Evolutionary conservation across 192 early-diverging fungal genomes (phyloP), one percentile per base, ranked within the genome.

Genomic region (Umbelopsis isabellina): DNA sequence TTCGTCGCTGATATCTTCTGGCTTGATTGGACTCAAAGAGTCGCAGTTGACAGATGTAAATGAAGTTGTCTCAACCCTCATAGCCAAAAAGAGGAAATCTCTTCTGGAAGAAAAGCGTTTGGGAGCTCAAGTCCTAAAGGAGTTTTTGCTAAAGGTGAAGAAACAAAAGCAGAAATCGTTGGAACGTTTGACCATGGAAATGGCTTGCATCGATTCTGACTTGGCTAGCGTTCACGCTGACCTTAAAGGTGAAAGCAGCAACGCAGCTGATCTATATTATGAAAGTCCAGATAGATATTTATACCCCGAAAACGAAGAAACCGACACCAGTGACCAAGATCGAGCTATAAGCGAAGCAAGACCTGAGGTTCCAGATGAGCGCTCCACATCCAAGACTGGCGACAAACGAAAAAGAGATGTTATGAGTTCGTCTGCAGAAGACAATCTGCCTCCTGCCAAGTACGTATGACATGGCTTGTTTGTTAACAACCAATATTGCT

Each of bases 91-190:
- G 71, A 81, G 84, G 70, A 72, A 82, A 66, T 67, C 91, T 46
- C 84, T 87, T 27, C 75, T 79, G 41, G 75, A 75, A 50, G 87
- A 90, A 55, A 75, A 80, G 47, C 79, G 85, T 50, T 79, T 84
- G 37, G 87, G 91, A 46, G 69, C 92, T 73, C 67, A 82, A 27
- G 84, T 89, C 7, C 72, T 91, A 52, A 69, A 80, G 16, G 83
- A 90, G 68, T 95, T 95, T 52, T 77, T 95, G 66, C 65, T 77
- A n/a, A 84, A 79, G 7, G 84, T 86, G 8, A 89, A 84, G 37
- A 66, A 78, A 7, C 77, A 84, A 23, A 92, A 92, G 74, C 78
- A 85, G 46, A 61, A 61, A 16, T 1, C 33, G 13, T n/a, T 61
- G 25, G 55, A 35, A 13, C 25, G 27, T 3, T 22, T 61, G 13